Conservation (phyloP, 169 alveolate species). For the Plasmodium knowlesi region DNA sequence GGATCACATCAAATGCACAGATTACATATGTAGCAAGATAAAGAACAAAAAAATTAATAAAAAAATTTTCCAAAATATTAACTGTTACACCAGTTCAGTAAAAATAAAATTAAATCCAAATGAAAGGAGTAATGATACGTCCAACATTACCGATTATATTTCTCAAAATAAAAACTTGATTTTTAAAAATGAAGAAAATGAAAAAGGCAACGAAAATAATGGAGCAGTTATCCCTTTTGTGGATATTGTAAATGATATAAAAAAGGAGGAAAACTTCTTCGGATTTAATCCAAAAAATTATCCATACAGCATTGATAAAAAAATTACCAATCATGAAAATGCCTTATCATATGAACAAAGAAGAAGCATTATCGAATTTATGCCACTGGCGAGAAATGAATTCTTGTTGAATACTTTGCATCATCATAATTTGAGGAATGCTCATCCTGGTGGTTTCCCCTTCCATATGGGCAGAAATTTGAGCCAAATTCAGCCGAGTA, state of each 20-base stretch:
- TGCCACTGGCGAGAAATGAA: constrained; percentile 71
- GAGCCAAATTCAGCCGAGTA: neutral
- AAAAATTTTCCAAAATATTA: constrained; percentile 37
- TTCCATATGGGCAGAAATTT: constrained; percentile 8
- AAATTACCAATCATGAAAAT: constrained; percentile 2
- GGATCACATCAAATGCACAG: constrained; percentile 67
- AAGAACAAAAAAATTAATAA: constrained; percentile 63
- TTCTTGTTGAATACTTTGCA: constrained; percentile 59
- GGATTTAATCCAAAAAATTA: neutral
- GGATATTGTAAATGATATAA: constrained; percentile 10
- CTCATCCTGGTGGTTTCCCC: neutral
- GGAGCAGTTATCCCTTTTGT: neutral
- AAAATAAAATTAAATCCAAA: constrained; percentile 60
- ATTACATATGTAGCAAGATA: constrained; percentile 64
- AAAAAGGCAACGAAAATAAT: neutral
- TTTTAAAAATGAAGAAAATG: neutral
- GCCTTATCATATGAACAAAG: neutral
- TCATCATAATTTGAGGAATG: constrained; percentile 40
- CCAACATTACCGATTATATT: constrained; percentile 3
- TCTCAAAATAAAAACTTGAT: constrained; percentile 23
- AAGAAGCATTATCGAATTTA: constrained; percentile 53
- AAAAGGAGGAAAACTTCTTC: neutral
- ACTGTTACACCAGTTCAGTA: constrained; percentile 45
- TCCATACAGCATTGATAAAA: neutral
- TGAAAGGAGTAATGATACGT: constrained; percentile 19